Percentiles rank a stretch among this genome's conserved stretches.
These are phyloP conservation scores for Aspergillus thermomutatus DNA, from an alignment of 2,329 filamentous ascomycete species.

Conservation along the genomic window DNA sequence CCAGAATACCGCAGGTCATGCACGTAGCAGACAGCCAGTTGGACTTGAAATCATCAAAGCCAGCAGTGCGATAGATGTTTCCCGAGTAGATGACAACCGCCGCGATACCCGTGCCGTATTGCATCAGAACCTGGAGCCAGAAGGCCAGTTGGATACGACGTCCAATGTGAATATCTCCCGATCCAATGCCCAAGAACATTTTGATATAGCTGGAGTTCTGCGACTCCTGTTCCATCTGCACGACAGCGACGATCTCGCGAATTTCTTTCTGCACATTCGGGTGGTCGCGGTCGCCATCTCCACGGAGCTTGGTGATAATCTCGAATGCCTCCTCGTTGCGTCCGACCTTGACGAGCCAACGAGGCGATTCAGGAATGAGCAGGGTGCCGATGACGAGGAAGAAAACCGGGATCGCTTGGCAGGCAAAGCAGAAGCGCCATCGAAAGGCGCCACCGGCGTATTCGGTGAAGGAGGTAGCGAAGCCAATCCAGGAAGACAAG, in stretches of 20 bases:
- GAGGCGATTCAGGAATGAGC: conserved; percentile 63
- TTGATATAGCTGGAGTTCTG: conserved; percentile 52
- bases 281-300: conserved; percentile 48
- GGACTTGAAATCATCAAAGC: conserved; percentile 54
- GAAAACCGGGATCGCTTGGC: conserved; percentile 62
- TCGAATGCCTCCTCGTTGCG: conserved; percentile 62
- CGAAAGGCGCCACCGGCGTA: conserved; percentile 53
- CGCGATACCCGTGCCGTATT: conserved; percentile 64
- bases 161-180: conserved; percentile 59
- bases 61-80: conserved; percentile 49
- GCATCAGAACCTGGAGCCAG: conserved; percentile 62
- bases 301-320: conserved; percentile 59
- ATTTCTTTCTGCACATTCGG: conserved; percentile 55
- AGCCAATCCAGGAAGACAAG: conserved; percentile 56
- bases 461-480: conserved; percentile 44
- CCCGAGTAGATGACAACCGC: conserved; percentile 56
- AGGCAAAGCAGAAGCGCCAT: conserved; percentile 65
- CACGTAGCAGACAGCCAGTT: conserved; percentile 58
- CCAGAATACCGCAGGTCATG: conserved; percentile 54
- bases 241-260: conserved; percentile 62
- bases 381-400: conserved; percentile 52
- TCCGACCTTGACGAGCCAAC: conserved; percentile 56
- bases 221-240: conserved; percentile 56
- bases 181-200: conserved; percentile 63
- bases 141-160: conserved; percentile 63